A percentile compares a stretch with the other conserved stretches of the same genome.
These are phyloP conservation scores for Diaporthe sp. DNA, from an alignment of 2,329 filamentous ascomycete genomes.

Conservation along the genomic window DNA sequence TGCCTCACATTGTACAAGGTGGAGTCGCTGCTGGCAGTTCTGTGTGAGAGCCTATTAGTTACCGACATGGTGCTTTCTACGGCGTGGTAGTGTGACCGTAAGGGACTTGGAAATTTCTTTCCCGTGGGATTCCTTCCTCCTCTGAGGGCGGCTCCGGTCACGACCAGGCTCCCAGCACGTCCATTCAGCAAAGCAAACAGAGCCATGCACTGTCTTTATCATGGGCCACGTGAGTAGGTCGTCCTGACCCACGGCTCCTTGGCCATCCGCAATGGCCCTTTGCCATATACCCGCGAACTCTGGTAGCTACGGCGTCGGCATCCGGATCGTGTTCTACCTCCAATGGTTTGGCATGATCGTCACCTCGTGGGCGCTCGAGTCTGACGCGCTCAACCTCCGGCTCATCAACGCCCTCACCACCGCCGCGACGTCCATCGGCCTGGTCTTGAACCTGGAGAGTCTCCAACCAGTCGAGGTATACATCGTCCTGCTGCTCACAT, in stretches of 20 bases:
- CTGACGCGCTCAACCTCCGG: slow-evolving; percentile 35
- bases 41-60: background rate
- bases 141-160: background rate
- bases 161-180: background rate
- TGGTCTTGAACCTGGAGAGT: slow-evolving; percentile 25
- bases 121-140: background rate
- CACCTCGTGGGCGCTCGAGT: slow-evolving; percentile 38
- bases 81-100: background rate
- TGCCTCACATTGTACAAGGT: slow-evolving; percentile 4
- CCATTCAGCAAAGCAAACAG: background rate
- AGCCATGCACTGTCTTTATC: too few relatives aligned
- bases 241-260: background rate
- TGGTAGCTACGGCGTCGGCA: slow-evolving; percentile 40
- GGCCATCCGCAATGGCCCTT: slow-evolving; percentile 23
- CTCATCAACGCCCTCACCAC: slow-evolving; percentile 40
- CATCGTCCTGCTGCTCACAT: slow-evolving; percentile 44
- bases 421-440: slow-evolving; percentile 36
- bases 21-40: background rate
- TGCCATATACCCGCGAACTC: slow-evolving; percentile 35
- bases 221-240: background rate
- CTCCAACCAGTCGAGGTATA: slow-evolving; percentile 42
- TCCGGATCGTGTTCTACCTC: slow-evolving; percentile 40
- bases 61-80: background rate
- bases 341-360: slow-evolving; percentile 42
- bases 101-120: background rate